Evolutionary conservation across 1,284 basidiomycete genomes (phyloP).

Genomic region (Ganoderma leucocontextum): DNA sequence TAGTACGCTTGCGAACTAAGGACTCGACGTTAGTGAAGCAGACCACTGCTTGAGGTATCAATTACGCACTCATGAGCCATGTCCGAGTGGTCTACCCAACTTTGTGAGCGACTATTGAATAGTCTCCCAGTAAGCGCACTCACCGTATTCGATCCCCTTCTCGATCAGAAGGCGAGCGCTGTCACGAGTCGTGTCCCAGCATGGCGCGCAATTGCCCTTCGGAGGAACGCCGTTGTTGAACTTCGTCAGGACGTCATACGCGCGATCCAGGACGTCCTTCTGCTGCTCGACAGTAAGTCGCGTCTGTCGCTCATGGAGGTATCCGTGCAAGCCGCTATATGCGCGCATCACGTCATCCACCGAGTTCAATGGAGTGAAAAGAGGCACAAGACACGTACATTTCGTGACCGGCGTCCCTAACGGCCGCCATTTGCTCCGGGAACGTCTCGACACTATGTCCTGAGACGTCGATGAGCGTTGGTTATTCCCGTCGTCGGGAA

Average conservation of each 20-base stretch:
- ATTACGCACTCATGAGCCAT: conserved; percentile 64
- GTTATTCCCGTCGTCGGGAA: no score
- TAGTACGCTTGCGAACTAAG: conserved; percentile 77
- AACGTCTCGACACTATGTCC: conserved; percentile 78
- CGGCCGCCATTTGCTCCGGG: conserved; percentile 68
- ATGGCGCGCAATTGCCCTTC: conserved; percentile 74
- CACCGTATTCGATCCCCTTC: conserved; percentile 81
- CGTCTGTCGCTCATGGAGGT: conserved; percentile 79
- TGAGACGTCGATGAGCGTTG: conserved; percentile 29
- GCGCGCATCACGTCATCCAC: neutral
- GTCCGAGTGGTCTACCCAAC: conserved; percentile 66
- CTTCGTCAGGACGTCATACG: conserved; percentile 69
- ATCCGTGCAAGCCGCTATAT: conserved; percentile 74
- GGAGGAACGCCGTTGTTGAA: conserved; percentile 76
- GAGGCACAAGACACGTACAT: conserved; percentile 47
- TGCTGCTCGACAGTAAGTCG: conserved; percentile 74
- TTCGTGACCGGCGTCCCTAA: conserved; percentile 76
- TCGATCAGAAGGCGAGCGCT: conserved; percentile 73
- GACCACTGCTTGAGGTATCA: neutral
- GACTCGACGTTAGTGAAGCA: neutral
- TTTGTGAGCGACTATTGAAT: neutral
- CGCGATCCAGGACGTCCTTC: conserved; percentile 75
- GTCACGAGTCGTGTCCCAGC: conserved; percentile 83
- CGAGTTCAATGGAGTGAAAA: neutral
- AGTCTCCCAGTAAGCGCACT: conserved; percentile 9